Evolutionary conservation across 257 asterid genomes (phyloP).

Genomic region (Solanum chmielewskii): DNA sequence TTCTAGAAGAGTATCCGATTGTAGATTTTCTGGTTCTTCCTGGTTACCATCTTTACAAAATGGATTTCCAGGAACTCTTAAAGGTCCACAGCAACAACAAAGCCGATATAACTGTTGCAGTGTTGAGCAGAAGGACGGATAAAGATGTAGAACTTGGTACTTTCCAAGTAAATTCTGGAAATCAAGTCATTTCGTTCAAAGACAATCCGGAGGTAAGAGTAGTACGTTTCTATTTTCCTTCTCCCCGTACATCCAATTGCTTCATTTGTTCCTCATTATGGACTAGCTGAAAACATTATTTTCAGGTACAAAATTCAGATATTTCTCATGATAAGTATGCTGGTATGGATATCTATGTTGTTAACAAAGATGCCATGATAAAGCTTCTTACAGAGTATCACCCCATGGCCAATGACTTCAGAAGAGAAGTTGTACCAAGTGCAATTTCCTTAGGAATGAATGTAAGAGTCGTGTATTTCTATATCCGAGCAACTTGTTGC

Average conservation of each 20-base stretch:
- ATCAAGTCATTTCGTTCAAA: constrained; percentile 35
- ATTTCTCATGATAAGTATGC: constrained; percentile 6
- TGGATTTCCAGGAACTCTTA: constrained; percentile 67
- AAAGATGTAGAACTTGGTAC: constrained; percentile 41
- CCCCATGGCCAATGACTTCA: constrained; percentile 58
- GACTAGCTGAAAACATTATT: neutral
- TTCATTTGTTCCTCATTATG: neutral
- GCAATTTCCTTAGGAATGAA: constrained; percentile 80
- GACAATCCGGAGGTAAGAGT: constrained; percentile 11
- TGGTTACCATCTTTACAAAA: constrained; percentile 78
- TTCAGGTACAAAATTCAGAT: constrained; percentile 22
- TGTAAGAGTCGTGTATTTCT: constrained; percentile 18
- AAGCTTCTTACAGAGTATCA: constrained; percentile 50
- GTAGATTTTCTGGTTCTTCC: constrained; percentile 65
- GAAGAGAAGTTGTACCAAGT: constrained; percentile 55
- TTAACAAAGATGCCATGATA: constrained; percentile 53
- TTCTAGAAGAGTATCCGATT: constrained; percentile 55
- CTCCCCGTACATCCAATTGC: neutral
- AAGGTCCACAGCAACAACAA: constrained; percentile 30
- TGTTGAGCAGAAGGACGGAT: constrained; percentile 12
- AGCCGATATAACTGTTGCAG: constrained; percentile 53
- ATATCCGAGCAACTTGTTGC: neutral
- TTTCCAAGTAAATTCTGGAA: constrained; percentile 26
- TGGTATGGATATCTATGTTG: constrained; percentile 79
- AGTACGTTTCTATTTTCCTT: neutral